Conservation (phyloP, 257 asterid genomes). For the Eustoma russellianum region DNA sequence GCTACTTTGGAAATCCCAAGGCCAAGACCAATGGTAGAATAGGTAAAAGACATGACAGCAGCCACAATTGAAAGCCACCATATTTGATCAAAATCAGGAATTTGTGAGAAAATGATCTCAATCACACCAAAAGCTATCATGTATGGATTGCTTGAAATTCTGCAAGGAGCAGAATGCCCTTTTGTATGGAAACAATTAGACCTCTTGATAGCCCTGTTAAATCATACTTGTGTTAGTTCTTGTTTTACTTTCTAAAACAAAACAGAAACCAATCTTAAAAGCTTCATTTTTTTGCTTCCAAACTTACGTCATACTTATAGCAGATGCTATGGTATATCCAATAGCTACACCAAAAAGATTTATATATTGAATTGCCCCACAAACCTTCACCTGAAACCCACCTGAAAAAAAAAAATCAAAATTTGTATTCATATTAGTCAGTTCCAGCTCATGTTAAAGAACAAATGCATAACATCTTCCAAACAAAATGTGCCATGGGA, state of each 20-base stretch:
- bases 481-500: not conserved
- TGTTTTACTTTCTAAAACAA: no score
- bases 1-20: slow-evolving; percentile 45
- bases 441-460: not conserved
- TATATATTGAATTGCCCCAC: slow-evolving; percentile 81
- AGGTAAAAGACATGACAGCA: slow-evolving; percentile 49
- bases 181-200: slow-evolving; percentile 37
- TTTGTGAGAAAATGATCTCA: slow-evolving; percentile 39
- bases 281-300: not conserved
- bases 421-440: not conserved
- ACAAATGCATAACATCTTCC: not conserved
- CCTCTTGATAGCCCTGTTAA: slow-evolving; percentile 37
- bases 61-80: slow-evolving; percentile 53
- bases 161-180: slow-evolving; percentile 31
- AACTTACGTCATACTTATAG: slow-evolving; percentile 46
- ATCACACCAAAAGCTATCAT: slow-evolving; percentile 41
- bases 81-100: slow-evolving; percentile 45
- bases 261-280: not conserved
- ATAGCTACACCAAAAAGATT: slow-evolving; percentile 90
- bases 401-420: slow-evolving; percentile 31
- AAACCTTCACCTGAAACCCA: slow-evolving; percentile 71
- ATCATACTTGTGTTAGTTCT: slow-evolving; percentile 4
- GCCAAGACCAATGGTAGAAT: slow-evolving; percentile 46
- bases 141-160: slow-evolving; percentile 34
- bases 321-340: slow-evolving; percentile 79